A percentile compares a stretch with the other conserved stretches of the same genome.
These are phyloP conservation scores for Colletotrichum somersetense DNA, from an alignment of 2,329 filamentous ascomycete species.

Conservation along the genomic window DNA sequence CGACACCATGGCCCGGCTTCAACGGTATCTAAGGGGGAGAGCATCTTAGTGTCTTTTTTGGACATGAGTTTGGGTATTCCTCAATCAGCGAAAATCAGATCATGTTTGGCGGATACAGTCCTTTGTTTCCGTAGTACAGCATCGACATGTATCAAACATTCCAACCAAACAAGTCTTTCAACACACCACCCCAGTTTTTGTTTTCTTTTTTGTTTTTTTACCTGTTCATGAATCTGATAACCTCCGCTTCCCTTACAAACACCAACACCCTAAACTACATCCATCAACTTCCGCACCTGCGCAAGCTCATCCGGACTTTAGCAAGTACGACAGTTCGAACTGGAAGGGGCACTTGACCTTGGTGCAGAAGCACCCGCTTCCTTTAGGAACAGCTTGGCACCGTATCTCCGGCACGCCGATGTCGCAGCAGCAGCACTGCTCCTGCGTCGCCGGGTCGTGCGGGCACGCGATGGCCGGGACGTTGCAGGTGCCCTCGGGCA, in stretches of 20 bases:
- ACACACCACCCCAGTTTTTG: neutral
- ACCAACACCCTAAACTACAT: neutral
- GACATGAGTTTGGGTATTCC: neutral
- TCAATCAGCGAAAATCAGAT: neutral
- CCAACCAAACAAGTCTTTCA: neutral
- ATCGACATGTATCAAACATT: neutral
- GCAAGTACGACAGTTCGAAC: constrained; percentile 13
- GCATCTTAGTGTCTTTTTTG: neutral
- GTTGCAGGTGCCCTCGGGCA: constrained; percentile 23
- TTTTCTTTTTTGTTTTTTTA: no score
- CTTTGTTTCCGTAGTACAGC: no score
- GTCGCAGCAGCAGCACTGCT: constrained; percentile 44
- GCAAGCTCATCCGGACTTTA: neutral
- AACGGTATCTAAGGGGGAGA: no score
- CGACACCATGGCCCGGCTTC: no score
- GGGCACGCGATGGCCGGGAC: constrained; percentile 42
- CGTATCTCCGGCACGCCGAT: constrained; percentile 9
- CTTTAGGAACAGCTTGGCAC: constrained; percentile 25
- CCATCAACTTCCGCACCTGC: neutral
- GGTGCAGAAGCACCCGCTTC: constrained; percentile 34
- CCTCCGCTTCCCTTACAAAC: no score
- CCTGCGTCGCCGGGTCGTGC: constrained; percentile 42
- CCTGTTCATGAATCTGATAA: no score
- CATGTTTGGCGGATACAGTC: neutral
- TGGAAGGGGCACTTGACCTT: constrained; percentile 39